Conservation (phyloP, 768 basidiomycete species). For the Mycena chlorophos region DNA sequence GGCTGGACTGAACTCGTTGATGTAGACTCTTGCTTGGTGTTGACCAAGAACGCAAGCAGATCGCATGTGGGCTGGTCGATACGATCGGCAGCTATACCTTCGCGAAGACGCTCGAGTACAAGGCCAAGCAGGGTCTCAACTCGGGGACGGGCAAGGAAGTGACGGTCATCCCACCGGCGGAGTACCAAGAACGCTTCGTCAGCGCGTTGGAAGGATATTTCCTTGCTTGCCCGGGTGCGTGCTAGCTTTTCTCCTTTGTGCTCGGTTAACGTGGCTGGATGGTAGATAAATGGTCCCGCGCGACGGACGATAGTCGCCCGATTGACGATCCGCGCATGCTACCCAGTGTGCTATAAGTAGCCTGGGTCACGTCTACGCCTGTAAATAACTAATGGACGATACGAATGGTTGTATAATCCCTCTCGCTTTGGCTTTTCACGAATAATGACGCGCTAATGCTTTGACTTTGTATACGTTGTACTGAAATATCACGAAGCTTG, state of each 20-base stretch:
- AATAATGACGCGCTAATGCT: too few relatives aligned
- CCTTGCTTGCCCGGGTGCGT: constrained; percentile 68
- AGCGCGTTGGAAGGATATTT: constrained; percentile 74
- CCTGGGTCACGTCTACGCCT: too few relatives aligned
- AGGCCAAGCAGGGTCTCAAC: constrained; percentile 66
- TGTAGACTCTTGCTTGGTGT: constrained; percentile 69
- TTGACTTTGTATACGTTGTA: too few relatives aligned
- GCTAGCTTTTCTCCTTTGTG: neutral
- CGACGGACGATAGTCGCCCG: constrained; percentile 39
- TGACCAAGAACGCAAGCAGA: constrained; percentile 63
- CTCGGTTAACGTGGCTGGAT: neutral
- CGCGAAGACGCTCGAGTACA: neutral
- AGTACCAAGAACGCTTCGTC: constrained; percentile 78
- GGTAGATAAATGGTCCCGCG: constrained; percentile 44
- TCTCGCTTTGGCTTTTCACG: too few relatives aligned
- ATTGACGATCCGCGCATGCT: constrained; percentile 40
- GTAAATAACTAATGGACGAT: too few relatives aligned
- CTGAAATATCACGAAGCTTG: too few relatives aligned
- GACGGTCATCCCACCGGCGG: constrained; percentile 76
- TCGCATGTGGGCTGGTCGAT: constrained; percentile 80
- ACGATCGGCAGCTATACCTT: constrained; percentile 57
- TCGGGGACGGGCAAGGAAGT: constrained; percentile 65
- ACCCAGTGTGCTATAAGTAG: too few relatives aligned
- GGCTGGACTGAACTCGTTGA: neutral
- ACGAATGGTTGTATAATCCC: too few relatives aligned